Evolutionary conservation across 2,329 filamentous ascomycete genomes (phyloP).

Genomic region (Stemphylium vesicarium): DNA sequence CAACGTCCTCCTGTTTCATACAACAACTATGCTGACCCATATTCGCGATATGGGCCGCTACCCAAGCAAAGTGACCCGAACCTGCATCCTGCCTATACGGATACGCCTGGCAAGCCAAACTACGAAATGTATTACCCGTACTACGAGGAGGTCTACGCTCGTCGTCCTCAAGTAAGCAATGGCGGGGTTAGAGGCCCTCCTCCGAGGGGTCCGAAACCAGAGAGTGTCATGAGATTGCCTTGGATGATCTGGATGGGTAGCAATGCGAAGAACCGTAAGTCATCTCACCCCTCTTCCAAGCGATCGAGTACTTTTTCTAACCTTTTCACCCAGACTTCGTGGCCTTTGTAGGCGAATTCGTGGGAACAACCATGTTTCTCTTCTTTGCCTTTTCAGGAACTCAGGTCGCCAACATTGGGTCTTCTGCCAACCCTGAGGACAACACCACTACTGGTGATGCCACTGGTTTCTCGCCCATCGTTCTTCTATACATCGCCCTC

Average conservation of each 20-base stretch:
- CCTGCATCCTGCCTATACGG: constrained; percentile 23
- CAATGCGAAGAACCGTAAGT: constrained; percentile 45
- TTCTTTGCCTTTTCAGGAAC: constrained; percentile 55
- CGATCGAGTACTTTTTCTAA: constrained; percentile 36
- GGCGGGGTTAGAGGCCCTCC: constrained; percentile 29
- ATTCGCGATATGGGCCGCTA: constrained; percentile 21
- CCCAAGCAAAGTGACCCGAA: constrained; percentile 24
- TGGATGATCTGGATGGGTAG: constrained; percentile 48
- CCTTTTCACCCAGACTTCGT: constrained; percentile 41
- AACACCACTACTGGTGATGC: constrained; percentile 53
- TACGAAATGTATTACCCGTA: constrained; percentile 33
- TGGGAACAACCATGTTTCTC: constrained; percentile 55
- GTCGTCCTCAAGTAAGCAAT: constrained; percentile 13
- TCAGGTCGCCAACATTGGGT: constrained; percentile 57
- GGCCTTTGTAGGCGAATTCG: constrained; percentile 56
- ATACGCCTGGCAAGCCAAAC: constrained; percentile 26
- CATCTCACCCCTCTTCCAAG: not conserved
- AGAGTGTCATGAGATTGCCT: constrained; percentile 46
- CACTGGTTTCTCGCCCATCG: constrained; percentile 54
- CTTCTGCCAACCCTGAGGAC: constrained; percentile 43
- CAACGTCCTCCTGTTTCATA: constrained; percentile 36
- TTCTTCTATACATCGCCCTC: constrained; percentile 49
- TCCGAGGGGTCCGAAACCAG: constrained; percentile 34
- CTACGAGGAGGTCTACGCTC: constrained; percentile 22
- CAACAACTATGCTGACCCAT: constrained; percentile 21